These are phyloP conservation scores for Pulveroboletus sp. DNA, from an alignment of 768 basidiomycete species.

Conservation along the genomic window DNA sequence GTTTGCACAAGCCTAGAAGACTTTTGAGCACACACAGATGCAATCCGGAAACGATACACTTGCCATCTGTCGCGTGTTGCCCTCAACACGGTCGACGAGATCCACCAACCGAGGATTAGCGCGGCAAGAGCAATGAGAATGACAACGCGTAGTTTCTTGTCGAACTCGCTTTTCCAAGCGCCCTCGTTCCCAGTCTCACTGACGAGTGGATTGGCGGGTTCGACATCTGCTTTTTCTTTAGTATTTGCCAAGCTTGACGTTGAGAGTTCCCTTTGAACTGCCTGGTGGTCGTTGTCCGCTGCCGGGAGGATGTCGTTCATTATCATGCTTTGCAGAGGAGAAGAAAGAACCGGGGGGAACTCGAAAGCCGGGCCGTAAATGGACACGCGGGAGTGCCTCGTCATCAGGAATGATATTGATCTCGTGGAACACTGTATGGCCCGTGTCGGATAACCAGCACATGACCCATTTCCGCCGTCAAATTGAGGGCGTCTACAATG, in stretches of 20 bases:
- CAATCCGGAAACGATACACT: slow-evolving; percentile 12
- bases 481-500: no score
- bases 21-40: background rate
- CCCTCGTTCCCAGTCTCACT: slow-evolving; percentile 9
- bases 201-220: slow-evolving; percentile 4
- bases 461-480: no score
- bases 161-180: background rate
- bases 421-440: background rate
- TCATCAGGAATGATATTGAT: background rate
- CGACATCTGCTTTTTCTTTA: slow-evolving; percentile 20
- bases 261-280: slow-evolving; percentile 20
- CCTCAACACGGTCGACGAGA: slow-evolving; percentile 64
- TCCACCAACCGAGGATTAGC: slow-evolving; percentile 84
- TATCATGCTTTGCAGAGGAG: background rate
- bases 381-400: background rate
- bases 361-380: slow-evolving; percentile 5
- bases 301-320: slow-evolving; percentile 18
- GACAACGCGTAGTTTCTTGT: slow-evolving; percentile 36
- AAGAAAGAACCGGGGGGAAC: background rate
- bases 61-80: slow-evolving; percentile 78
- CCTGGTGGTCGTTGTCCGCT: slow-evolving; percentile 1
- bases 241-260: slow-evolving; percentile 11
- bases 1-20: slow-evolving; percentile 71
- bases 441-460: no score
- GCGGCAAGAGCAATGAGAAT: slow-evolving; percentile 51